phyloP scores from a whole-genome alignment of 1,284 basidiomycete species.

The Austroboletus sp. region DNA sequence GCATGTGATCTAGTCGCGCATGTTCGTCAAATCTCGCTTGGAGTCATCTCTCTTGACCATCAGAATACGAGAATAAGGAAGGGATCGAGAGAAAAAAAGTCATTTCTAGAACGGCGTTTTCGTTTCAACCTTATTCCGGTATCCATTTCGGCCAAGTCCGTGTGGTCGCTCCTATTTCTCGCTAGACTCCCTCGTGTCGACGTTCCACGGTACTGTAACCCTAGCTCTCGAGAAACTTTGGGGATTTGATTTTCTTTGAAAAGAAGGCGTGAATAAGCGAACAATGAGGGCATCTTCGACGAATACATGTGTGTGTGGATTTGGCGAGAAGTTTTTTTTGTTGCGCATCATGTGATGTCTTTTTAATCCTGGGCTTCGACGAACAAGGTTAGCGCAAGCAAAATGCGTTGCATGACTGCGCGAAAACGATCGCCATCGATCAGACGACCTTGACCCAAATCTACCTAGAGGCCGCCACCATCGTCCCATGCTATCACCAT shows the following conservation, averaged over 20 bases:
- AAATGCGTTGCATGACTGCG: background rate
- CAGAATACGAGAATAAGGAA: constrained; percentile 2
- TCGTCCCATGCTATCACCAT: background rate
- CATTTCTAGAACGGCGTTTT: constrained; percentile 1
- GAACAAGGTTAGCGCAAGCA: constrained; percentile 1
- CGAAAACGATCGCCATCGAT: background rate
- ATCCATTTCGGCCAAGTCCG: constrained; percentile 4
- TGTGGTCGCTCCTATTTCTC: background rate
- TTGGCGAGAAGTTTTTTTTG: background rate
- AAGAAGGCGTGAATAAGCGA: constrained; percentile 4
- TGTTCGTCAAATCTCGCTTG: background rate
- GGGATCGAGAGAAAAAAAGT: background rate
- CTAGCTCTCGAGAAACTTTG: constrained; percentile 14
- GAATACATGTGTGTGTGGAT: background rate
- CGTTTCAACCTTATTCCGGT: background rate
- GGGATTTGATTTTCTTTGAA: constrained; percentile 21
- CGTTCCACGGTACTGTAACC: background rate
- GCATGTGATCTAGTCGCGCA: constrained; percentile 34
- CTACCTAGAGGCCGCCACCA: background rate
- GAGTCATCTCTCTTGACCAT: background rate
- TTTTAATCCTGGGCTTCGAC: background rate
- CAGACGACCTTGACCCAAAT: background rate
- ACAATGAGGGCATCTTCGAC: constrained; percentile 3
- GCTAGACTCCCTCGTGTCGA: background rate
- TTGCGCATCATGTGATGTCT: background rate